Conservation (phyloP, 768 basidiomycete genomes). For the Neoboletus subvelutipes region DNA sequence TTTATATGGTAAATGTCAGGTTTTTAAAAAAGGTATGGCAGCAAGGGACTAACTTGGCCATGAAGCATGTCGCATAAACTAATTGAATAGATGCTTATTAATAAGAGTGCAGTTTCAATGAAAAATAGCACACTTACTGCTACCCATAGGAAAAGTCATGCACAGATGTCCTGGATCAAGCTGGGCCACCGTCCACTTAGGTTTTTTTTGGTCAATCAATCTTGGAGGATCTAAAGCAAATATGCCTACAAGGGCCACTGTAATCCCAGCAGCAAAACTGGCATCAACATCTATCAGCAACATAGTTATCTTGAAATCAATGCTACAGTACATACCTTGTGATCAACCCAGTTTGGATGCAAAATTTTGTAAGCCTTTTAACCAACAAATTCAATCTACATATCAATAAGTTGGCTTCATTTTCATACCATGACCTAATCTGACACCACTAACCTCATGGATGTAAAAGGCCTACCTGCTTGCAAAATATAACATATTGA, state of each 20-base stretch:
- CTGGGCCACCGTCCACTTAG: conserved; percentile 20
- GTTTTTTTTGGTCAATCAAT: neutral
- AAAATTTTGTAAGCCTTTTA: conserved; percentile 17
- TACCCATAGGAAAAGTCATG: conserved; percentile 28
- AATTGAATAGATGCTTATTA: neutral
- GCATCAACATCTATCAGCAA: neutral
- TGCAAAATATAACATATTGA: conserved; percentile 19
- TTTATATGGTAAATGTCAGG: conserved; percentile 3
- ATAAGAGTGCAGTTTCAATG: neutral
- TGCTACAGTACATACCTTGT: conserved; percentile 21
- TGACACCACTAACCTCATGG: conserved; percentile 10
- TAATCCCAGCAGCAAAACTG: conserved; percentile 18
- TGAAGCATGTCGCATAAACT: conserved; percentile 31
- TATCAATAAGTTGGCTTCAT: neutral
- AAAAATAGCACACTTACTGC: conserved; percentile 15
- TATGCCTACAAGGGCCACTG: conserved; percentile 21
- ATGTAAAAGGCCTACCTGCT: conserved; percentile 1
- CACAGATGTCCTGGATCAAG: conserved; percentile 20
- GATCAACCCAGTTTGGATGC: conserved; percentile 28
- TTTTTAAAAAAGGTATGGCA: neutral
- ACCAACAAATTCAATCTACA: conserved; percentile 18
- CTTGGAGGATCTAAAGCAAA: neutral
- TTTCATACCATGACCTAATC: neutral
- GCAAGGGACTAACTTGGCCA: conserved; percentile 25
- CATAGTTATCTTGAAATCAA: neutral